Evolutionary conservation across 2,329 filamentous ascomycete genomes (phyloP).

Genomic region (Epichloe sp.): DNA sequence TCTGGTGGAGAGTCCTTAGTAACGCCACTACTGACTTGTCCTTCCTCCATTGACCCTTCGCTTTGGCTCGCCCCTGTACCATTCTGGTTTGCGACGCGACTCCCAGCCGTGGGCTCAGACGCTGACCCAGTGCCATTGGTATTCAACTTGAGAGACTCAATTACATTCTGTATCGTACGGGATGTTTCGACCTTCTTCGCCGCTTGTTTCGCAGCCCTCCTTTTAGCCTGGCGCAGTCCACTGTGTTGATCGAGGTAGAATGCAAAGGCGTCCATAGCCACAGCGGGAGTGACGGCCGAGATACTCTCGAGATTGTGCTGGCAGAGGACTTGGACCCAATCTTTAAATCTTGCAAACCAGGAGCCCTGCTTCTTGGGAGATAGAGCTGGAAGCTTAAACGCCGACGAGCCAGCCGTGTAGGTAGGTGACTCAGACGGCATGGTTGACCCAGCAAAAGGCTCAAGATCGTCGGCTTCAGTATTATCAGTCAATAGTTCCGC

Average conservation of each 20-base stretch:
- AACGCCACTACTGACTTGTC: not conserved
- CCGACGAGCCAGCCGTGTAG: conserved; percentile 10
- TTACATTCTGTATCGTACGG: conserved; percentile 12
- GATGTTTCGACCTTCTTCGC: conserved; percentile 14
- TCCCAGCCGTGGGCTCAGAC: not conserved
- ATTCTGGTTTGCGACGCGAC: not conserved
- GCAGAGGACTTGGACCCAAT: conserved; percentile 21
- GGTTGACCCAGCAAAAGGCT: conserved; percentile 5
- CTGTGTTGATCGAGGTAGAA: conserved; percentile 19
- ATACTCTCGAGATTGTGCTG: conserved; percentile 13
- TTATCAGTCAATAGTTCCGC: not conserved
- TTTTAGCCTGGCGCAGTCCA: conserved; percentile 18
- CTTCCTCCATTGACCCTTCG: conserved; percentile 1
- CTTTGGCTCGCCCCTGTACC: not conserved
- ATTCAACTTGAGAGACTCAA: conserved; percentile 9
- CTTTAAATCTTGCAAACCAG: conserved; percentile 22
- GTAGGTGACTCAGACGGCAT: conserved; percentile 10
- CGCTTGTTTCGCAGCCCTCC: conserved; percentile 18
- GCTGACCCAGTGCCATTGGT: not conserved
- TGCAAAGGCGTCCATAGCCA: conserved; percentile 15
- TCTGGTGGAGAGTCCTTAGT: not conserved
- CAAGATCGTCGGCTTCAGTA: not conserved
- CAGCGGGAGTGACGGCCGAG: conserved; percentile 11
- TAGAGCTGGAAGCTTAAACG: conserved; percentile 17
- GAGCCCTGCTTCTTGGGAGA: conserved; percentile 16